Conservation (phyloP, 2,329 filamentous ascomycete genomes). For the Neofusicoccum parvum region DNA sequence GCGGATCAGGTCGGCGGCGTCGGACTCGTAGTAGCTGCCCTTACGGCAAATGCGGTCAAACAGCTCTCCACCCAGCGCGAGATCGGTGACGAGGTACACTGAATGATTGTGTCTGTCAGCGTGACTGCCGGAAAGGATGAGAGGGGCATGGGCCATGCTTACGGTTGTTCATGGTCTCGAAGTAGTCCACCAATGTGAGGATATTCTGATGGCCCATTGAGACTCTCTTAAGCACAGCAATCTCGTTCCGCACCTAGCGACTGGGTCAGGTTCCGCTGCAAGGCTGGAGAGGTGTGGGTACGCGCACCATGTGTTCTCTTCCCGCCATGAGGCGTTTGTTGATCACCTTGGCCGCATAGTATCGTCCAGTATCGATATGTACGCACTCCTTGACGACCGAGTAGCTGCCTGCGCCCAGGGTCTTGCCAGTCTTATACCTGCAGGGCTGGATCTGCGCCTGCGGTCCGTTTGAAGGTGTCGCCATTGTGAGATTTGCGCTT, state of each 20-base stretch:
- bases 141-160: slow-evolving; percentile 31
- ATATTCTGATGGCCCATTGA: slow-evolving; percentile 99
- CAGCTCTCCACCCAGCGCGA: slow-evolving; percentile 92
- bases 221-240: slow-evolving; percentile 95
- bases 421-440: slow-evolving; percentile 98
- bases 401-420: slow-evolving; percentile 91
- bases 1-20: slow-evolving; percentile 92
- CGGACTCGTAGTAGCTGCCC: slow-evolving; percentile 96
- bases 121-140: neutral
- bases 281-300: neutral
- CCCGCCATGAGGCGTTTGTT: slow-evolving; percentile 98
- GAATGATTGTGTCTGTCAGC: neutral
- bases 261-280: neutral
- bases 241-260: slow-evolving; percentile 87
- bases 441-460: slow-evolving; percentile 74
- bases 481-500: slow-evolving; percentile 5
- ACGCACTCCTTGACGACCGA: slow-evolving; percentile 99
- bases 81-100: slow-evolving; percentile 95
- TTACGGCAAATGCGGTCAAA: slow-evolving; percentile 99
- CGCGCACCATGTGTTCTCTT: slow-evolving; percentile 88
- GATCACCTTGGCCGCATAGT: slow-evolving; percentile 99
- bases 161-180: slow-evolving; percentile 99
- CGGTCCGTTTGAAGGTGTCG: slow-evolving; percentile 8
- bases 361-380: slow-evolving; percentile 94
- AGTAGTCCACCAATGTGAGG: slow-evolving; percentile 95